These are phyloP conservation scores for Taphrina sp. DNA, from an alignment of 1,139 yeast species.

Conservation along the genomic window DNA sequence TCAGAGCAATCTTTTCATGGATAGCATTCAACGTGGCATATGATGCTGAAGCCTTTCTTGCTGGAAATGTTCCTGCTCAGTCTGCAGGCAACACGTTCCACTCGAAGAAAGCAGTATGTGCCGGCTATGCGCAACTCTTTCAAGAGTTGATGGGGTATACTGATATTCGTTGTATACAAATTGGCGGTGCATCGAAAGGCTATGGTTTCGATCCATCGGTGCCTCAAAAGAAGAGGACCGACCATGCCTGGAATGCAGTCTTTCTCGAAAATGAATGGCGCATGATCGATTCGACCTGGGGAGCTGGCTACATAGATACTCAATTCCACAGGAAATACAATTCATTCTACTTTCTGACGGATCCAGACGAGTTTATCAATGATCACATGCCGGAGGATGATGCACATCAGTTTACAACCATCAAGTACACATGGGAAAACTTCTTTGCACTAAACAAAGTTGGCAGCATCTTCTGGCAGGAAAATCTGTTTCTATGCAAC, in stretches of 20 bases:
- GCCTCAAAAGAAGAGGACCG: background rate
- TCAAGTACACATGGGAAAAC: slow-evolving; percentile 11
- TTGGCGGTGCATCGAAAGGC: slow-evolving; percentile 2
- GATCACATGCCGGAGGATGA: slow-evolving; percentile 11
- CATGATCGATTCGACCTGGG: slow-evolving; percentile 18
- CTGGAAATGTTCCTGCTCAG: slow-evolving; percentile 2
- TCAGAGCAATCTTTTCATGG: slow-evolving; percentile 15
- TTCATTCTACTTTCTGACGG: slow-evolving; percentile 6
- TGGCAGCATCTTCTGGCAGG: background rate
- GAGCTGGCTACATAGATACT: slow-evolving; percentile 5
- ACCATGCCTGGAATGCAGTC: slow-evolving; percentile 21
- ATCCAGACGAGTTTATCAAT: slow-evolving; percentile 19
- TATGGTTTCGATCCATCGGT: slow-evolving; percentile 3
- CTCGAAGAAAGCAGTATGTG: slow-evolving; percentile 4
- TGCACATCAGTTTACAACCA: slow-evolving; percentile 2
- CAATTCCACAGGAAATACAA: slow-evolving; percentile 2
- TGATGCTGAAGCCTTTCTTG: slow-evolving; percentile 1
- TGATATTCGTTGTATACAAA: background rate
- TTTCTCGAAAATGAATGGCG: slow-evolving; percentile 8
- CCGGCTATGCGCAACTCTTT: slow-evolving; percentile 5
- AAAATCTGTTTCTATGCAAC: background rate
- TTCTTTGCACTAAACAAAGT: background rate
- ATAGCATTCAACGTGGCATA: slow-evolving; percentile 12
- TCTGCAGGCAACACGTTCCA: slow-evolving; percentile 9
- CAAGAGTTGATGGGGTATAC: background rate